Base-by-base conservation (phyloP, 371 early-diverging fungal genomes). In the Apophysomyces elegans region DNA sequence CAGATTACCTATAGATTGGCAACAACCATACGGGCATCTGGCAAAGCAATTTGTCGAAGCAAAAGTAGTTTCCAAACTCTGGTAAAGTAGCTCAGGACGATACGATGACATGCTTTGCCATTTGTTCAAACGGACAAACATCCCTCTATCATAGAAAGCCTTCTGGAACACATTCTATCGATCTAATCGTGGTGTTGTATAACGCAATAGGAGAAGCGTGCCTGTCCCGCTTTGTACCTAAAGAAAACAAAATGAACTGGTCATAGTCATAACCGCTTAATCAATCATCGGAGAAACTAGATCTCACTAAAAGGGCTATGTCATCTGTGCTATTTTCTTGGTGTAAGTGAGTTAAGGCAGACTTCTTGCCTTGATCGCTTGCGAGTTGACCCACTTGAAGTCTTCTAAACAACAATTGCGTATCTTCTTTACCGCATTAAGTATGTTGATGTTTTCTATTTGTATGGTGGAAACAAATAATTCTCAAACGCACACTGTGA, bases 161-260 rank as follows among this genome's bases (percentile, higher is more conserved):
- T 47, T 50, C 21, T 50, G 54, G 7, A 7, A 50, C 32, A 26
- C 54, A 21, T 50, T 50, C 21, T 50, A 50, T 50, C 32, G 54
- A 50, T 50, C 54, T 50, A 50, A 26, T 50, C 54, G 54, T 50
- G 54, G 16, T 26, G 21, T 21, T 32, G 7, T 50, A 41, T 41
- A 50, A 21, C 54, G 21, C 5, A 50, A 47, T 47, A 47, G n/a
- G 47, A 11, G 16, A 47, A 1, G 16, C 16, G 47, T 47, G 47
- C 7, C 47, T 7, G 2, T 11, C n/a, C 47, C 32, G 32, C 32
- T 47, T 47, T 47, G 18, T 7, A 11, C 2, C 4, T 13, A 1
- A 47, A 47, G 47, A 47, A 47, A 47, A 47, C 41, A 41, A 41
- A 41, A 41, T 11, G 41, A 41, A 13, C 0, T 41, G 41, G 8